Evolutionary conservation across 75 land plant species (phyloP), one percentile per base, ranked within the genome.

Genomic region (Pinus taeda): DNA sequence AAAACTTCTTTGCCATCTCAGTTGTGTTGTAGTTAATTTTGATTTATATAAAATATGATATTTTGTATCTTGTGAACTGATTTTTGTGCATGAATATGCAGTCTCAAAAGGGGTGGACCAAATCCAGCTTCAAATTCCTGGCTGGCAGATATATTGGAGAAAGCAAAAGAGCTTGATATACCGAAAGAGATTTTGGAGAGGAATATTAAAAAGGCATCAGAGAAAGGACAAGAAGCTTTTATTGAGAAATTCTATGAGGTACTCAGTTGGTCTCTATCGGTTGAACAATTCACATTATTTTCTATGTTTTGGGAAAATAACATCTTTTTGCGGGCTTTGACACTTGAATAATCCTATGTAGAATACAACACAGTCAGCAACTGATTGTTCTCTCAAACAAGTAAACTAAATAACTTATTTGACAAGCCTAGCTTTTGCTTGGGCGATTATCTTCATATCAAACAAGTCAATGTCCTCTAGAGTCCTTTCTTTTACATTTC

Each of bases 151-250:
- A 73, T 96, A 18, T 75, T 96, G 65, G 92, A 96, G 80, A 91
- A 94, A 81, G 93, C 93, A 42, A 96, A 89, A 78, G 93, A 92
- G 69, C 90, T 89, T 77, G 97, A 94, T 83, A 84, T 94, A 11
- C 97, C 99, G 6, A 94, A 89, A 78, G 99, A 96, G 15, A 90
- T 92, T 49, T 65, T 96, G 26, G 99, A 96, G 14, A 88, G 97
- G 39, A 94, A 96, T 78, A 90, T 96, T 37, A 96, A 92, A 81
- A 92, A 87, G 78, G 99, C 99, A 65, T 85, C 92, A 59, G 99
- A 96, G 55, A 96, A 94, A 80, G 95, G 93, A 30, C 99, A 96
- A 79, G 91, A 92, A 62, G 92, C 90, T 76, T 96, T 80, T 75
- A 89, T 87, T 60, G 95, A 93, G 76, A 87, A 90, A 57, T 53